These are phyloP conservation scores for Stylosanthes scabra DNA, from an alignment of 331 rosid species.

Conservation along the genomic window DNA sequence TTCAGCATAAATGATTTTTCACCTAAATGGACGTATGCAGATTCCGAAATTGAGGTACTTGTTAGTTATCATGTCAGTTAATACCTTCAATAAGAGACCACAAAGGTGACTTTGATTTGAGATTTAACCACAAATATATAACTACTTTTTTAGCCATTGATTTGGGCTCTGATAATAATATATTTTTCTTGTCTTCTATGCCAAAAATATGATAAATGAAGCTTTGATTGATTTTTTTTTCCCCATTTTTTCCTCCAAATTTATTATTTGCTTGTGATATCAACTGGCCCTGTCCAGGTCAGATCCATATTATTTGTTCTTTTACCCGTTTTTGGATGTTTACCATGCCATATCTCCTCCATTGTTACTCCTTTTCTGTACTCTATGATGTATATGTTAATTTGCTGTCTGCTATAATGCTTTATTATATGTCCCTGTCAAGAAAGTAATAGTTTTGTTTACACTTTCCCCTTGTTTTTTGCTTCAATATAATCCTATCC, in stretches of 20 bases:
- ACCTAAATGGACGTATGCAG: slow-evolving; percentile 80
- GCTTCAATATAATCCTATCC: slow-evolving; percentile 4
- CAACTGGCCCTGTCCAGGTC: slow-evolving; percentile 32
- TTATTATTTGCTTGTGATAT: slow-evolving; percentile 9
- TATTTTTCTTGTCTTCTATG: slow-evolving; percentile 11
- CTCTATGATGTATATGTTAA: slow-evolving; percentile 12
- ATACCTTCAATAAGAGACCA: not conserved
- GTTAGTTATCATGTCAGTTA: slow-evolving; percentile 15
- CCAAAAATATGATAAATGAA: not conserved
- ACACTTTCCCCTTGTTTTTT: slow-evolving; percentile 17
- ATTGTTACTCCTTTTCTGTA: slow-evolving; percentile 21
- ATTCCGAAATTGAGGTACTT: slow-evolving; percentile 74
- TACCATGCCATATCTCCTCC: not conserved
- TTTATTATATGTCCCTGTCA: not conserved
- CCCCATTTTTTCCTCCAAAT: not conserved
- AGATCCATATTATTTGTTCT: slow-evolving; percentile 33
- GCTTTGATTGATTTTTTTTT: slow-evolving; percentile 11
- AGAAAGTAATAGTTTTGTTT: not conserved
- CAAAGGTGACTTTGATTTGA: slow-evolving; percentile 14
- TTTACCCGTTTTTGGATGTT: slow-evolving; percentile 29
- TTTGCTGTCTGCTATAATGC: slow-evolving; percentile 10
- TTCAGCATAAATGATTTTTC: slow-evolving; percentile 78
- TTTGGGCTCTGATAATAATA: not conserved
- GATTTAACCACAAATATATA: not conserved
- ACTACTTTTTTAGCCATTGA: not conserved